Percentiles rank a stretch among this genome's conserved stretches.
phyloP scores from a whole-genome alignment of 306 rosid species.

The Acacia melanoxylon region DNA sequence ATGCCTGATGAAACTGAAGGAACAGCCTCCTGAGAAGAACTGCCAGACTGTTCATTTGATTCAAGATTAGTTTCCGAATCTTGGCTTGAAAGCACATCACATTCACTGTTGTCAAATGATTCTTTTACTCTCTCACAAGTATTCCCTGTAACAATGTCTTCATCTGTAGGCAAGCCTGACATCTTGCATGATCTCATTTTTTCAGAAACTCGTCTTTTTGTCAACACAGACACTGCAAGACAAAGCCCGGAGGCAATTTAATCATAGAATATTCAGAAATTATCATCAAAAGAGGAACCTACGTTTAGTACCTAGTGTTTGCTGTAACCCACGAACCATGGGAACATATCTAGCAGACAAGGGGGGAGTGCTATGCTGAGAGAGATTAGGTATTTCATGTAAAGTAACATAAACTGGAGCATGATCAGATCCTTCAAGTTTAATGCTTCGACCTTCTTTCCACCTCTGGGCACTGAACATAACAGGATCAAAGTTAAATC shows the following conservation, averaged over 20 bases:
- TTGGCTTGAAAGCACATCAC: constrained; percentile 45
- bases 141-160: constrained; percentile 19
- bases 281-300: constrained; percentile 26
- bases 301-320: constrained; percentile 52
- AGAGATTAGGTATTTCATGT: constrained; percentile 58
- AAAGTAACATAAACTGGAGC: constrained; percentile 80
- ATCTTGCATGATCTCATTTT: constrained; percentile 27
- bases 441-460: constrained; percentile 76
- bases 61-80: constrained; percentile 38
- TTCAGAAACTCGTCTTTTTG: constrained; percentile 60
- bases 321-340: constrained; percentile 46
- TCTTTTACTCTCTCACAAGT: not conserved
- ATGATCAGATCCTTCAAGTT: constrained; percentile 92
- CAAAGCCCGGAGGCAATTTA: constrained; percentile 19
- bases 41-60: constrained; percentile 22
- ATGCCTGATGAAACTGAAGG: constrained; percentile 21
- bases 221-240: constrained; percentile 71
- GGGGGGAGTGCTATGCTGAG: constrained; percentile 73
- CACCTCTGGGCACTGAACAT: constrained; percentile 53
- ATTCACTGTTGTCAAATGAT: constrained; percentile 4
- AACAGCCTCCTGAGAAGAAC: constrained; percentile 33
- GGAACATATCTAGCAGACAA: constrained; percentile 87
- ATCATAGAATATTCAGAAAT: not conserved
- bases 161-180: constrained; percentile 25
- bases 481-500: constrained; percentile 27